A percentile compares a stretch with the other conserved stretches of the same genome.
phyloP scores from a whole-genome alignment of 768 basidiomycete species.

The Lentinula boryana region DNA sequence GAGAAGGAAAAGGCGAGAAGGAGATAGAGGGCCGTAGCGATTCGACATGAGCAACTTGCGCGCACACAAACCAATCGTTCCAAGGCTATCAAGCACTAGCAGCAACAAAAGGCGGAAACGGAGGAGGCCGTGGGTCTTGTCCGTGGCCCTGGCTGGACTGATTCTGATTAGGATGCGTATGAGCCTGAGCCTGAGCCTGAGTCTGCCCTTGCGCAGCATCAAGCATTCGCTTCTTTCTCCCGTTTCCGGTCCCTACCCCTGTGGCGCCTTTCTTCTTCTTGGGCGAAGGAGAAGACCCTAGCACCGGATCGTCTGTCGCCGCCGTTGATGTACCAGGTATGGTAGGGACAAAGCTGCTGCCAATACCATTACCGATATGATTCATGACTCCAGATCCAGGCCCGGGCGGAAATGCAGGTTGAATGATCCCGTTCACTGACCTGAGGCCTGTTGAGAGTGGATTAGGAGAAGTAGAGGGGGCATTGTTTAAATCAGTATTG shows the following conservation, averaged over 20 bases:
- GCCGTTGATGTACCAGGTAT: background rate
- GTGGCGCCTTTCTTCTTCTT: slow-evolving; percentile 41
- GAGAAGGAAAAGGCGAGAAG: background rate
- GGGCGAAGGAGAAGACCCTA: slow-evolving; percentile 21
- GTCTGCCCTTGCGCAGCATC: slow-evolving; percentile 11
- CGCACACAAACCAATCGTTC: background rate
- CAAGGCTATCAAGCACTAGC: slow-evolving; percentile 22
- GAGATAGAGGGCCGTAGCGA: too few relatives aligned
- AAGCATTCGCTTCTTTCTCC: slow-evolving; percentile 31
- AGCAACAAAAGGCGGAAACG: slow-evolving; percentile 27
- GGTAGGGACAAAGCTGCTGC: slow-evolving; percentile 9
- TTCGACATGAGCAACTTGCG: background rate
- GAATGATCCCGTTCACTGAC: slow-evolving; percentile 7
- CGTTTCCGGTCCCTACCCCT: slow-evolving; percentile 38
- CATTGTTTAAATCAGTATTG: background rate
- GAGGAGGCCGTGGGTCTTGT: slow-evolving; percentile 11
- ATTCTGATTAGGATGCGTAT: background rate
- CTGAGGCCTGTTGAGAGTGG: background rate
- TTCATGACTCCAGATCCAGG: slow-evolving; percentile 17
- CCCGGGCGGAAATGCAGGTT: slow-evolving; percentile 8
- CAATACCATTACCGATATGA: slow-evolving; percentile 6
- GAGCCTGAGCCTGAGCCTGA: slow-evolving; percentile 6
- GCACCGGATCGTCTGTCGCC: background rate
- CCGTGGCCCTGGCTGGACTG: background rate
- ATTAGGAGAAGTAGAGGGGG: background rate